Base-by-base conservation (phyloP, 306 rosid genomes). In the Castanea sativa region DNA sequence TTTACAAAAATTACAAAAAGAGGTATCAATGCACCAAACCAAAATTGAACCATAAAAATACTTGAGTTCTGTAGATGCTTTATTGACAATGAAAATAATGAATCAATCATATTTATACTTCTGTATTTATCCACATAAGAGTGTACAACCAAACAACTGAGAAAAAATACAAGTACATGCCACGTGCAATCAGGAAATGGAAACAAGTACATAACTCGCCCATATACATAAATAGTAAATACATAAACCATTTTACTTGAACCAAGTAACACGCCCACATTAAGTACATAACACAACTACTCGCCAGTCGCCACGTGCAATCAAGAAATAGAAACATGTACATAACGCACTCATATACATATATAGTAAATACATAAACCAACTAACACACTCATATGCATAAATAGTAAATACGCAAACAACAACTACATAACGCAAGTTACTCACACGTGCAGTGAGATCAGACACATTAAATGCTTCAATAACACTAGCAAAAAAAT, bases 1-100 rank as follows among this genome's bases (percentile, higher is more conserved):
- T 94, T 58, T 4, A 45, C 15, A 77, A 65, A 43, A 56, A 14
- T 56, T 4, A 32, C 78, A 85, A 43, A 32, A 23, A 29, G 73
- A 15, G 20, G 2, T 74, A 25, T 6, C 5, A 61, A 10, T 12
- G 12, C 33, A 38, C 49, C 73, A 53, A 69, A 51, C 21, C 19
- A 64, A 70, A 72, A 27, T 25, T 27, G 52, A 52, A 45, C 49
- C 41, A 6, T 65, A 73, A 16, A 13, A 3, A 20, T 21, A 58
- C 4, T 8, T 27, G n/a, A 52, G 16, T 10, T 19, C 63, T 51
- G 32, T 29, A 11, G 38, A 82, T 18, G 78, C 30, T 74, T 27
- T n/a, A 45, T 12, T 51, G 70, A 15, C 63, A 41, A 74, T 21
- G 55, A 55, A 73, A 5, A 21, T 5, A 33, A 18, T 63, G 69